Percentiles rank a stretch among this genome's conserved stretches.
phyloP scores from a whole-genome alignment of 192 early-diverging fungal species.

The Rhizoclosmatium globosum region DNA sequence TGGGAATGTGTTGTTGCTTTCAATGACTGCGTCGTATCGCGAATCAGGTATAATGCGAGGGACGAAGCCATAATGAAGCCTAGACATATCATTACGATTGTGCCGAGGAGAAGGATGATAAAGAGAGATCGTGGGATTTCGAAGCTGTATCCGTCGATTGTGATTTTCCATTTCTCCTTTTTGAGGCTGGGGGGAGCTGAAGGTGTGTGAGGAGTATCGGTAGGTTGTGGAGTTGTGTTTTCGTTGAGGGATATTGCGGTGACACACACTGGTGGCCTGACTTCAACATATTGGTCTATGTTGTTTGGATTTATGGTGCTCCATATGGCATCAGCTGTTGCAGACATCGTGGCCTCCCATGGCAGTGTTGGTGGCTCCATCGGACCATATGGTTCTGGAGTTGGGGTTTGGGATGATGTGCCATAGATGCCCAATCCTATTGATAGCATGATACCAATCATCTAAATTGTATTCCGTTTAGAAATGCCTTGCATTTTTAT shows the following conservation, averaged over 20 bases:
- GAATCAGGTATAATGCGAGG: neutral
- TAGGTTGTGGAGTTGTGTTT: neutral
- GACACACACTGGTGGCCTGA: conserved; percentile 48
- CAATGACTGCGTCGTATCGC: too few species aligned
- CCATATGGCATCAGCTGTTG: conserved; percentile 59
- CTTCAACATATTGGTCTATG: conserved; percentile 57
- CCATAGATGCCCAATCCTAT: conserved; percentile 49
- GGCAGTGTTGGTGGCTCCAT: neutral
- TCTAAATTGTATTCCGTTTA: conserved; percentile 24
- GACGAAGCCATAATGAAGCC: neutral
- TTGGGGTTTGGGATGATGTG: conserved; percentile 9
- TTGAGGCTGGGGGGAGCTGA: neutral
- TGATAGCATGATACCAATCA: conserved; percentile 36
- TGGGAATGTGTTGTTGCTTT: too few species aligned
- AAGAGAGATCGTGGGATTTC: conserved; percentile 27
- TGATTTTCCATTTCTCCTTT: conserved; percentile 23
- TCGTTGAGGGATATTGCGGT: conserved; percentile 7
- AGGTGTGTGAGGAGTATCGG: neutral
- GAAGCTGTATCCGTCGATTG: conserved; percentile 17
- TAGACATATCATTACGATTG: conserved; percentile 18
- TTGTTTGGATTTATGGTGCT: conserved; percentile 56
- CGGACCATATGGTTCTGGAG: neutral
- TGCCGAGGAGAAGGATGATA: conserved; percentile 17
- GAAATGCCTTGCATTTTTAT: neutral
- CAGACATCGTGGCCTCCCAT: conserved; percentile 45